Evolutionary conservation across 108 stramenopile species (phyloP), one percentile per base, ranked within the genome.

Genomic region (Pinguiococcus pyrenoidosus): DNA sequence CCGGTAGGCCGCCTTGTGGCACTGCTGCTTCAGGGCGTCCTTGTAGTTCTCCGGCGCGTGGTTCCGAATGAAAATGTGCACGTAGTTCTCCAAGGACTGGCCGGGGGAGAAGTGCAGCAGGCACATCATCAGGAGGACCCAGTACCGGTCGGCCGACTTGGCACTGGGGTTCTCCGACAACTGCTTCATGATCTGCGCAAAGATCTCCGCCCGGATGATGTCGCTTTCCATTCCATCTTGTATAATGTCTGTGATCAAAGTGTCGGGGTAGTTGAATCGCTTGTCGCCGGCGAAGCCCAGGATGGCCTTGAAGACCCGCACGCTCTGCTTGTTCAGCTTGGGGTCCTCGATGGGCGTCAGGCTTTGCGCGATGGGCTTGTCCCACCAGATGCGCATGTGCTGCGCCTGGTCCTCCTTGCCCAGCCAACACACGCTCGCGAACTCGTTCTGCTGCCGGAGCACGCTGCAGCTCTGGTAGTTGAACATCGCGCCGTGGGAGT

Each of bases 131-230:
- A 74, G 20, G 30, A 74, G 50, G 33, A 68, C 73, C 62, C 62
- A 74, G 43, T 54, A 64, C 18, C 51, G 47, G 28, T 61, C 56
- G 2, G 17, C 12, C 22, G 58, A 60, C 9, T 32, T 62, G 13
- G 56, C 37, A 30, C 21, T 37, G 7, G 70, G 62, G 59, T 74
- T 74, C 10, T 48, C 49, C 3, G 37, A 43, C 38, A 71, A 66
- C 68, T 74, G 73, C 59, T 74, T 74, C 66, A 65, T 65, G 45
- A 66, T 33, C 61, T 74, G 73, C 10, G 72, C 40, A 49, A 64
- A 68, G 17, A 68, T 32, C 67, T 74, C 73, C 22, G 60, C 66
- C 5, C 49, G 55, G 9, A 69, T 29, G 16, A 25, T 26, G 7
- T n/a, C n/a, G n/a, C n/a, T n/a, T n/a, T n/a, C n/a, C n/a, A n/a